Base-by-base conservation (phyloP, 495 filamentous ascomycete genomes). In the Aspergillus nanangensis region DNA sequence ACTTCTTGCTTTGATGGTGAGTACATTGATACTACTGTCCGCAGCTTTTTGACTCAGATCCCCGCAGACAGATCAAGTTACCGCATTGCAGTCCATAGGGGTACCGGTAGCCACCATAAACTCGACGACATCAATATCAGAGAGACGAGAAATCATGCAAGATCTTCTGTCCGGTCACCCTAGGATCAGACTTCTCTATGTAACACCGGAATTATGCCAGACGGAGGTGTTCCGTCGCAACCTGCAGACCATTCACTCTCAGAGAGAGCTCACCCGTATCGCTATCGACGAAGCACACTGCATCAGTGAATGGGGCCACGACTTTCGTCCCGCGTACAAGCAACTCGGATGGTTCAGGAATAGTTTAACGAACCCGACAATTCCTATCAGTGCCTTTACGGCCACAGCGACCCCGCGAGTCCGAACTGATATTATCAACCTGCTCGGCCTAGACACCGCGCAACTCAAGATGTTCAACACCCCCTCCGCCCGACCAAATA, bases 251-350 rank as follows among this genome's bases (percentile, higher is more conserved):
- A 82, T 96, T n/a, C 74, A 96, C 58, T 62, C 76, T 36, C 91
- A 96, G 62, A 76, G 80, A 18, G 88, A 96, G 62, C 77, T 97
- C 4, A 80, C 84, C 9, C 81, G 92, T 8, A 80, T 97, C 52
- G 92, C 84, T 35, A 83, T 97, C 37, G 92, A 97, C 65, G 92
- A 97, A 68, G 92, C 92, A 11, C 92, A 97, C 61, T 96, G 92
- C 61, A 95, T 97, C 51, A 91, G 86, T 8, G 91, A 97, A 82
- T 97, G 92, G 92, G 92, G 92, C 14, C 91, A 97, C 61, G 92
- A 97, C 62, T 97, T 97, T 57, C 86, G 92, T n/a, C 86, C 86
- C 14, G 84, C 89, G 24, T 96, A 95, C 66, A 88, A 89, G 53
- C 76, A 84, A 19, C 77, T 97, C n/a, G 82, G 81, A 5, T 95